Conservation (phyloP, 192 early-diverging fungal genomes). For the Backusella liffmaniae region DNA sequence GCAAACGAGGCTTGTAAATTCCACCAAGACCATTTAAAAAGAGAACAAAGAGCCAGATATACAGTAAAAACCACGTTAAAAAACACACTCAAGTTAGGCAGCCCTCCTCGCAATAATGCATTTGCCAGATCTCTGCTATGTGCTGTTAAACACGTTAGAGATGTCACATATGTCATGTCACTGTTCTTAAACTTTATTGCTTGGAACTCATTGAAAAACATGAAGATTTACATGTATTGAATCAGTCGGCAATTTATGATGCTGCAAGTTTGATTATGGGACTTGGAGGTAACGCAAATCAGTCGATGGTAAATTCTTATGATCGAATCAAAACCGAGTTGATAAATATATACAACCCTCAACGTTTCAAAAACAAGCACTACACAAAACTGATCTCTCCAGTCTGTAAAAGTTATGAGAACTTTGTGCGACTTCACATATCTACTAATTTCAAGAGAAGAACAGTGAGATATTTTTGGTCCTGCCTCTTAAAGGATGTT, state of each 20-base stretch:
- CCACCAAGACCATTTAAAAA: background rate
- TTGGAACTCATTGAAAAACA: background rate
- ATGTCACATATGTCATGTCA: background rate
- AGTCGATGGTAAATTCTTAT: background rate
- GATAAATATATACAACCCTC: background rate
- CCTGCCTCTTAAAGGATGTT: too few species aligned
- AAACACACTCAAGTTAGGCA: background rate
- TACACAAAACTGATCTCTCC: background rate
- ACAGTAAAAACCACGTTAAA: background rate
- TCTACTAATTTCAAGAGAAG: background rate
- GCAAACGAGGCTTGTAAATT: background rate
- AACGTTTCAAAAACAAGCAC: background rate
- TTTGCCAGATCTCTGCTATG: background rate
- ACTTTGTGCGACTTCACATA: background rate
- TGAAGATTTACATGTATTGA: background rate
- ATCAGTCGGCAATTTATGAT: background rate
- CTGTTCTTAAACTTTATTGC: background rate
- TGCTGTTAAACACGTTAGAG: background rate
- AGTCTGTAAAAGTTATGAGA: background rate
- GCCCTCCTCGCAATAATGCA: background rate
- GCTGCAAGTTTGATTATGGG: background rate
- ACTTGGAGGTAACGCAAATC: background rate
- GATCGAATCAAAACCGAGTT: background rate
- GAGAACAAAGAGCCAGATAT: background rate
- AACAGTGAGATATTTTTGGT: too few species aligned